Conservation (phyloP, 257 asterid genomes). For the Galeopsis tetrahit region DNA sequence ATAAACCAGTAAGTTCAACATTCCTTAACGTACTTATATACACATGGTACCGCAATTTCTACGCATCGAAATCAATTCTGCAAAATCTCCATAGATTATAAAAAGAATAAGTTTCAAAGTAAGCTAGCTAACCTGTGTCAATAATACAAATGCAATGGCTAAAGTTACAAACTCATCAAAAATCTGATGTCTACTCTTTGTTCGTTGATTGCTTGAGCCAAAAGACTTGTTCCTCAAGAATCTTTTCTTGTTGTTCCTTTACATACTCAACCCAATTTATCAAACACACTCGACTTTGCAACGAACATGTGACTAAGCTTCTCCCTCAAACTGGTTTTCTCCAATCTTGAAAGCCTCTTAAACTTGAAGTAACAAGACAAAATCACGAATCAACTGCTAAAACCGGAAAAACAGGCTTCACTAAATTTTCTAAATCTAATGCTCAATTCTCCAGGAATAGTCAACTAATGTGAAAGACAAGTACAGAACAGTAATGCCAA, state of each 20-base stretch:
- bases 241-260: not conserved
- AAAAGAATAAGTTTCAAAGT: not conserved
- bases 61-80: not conserved
- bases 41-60: not conserved
- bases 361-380: not conserved
- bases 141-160: not conserved
- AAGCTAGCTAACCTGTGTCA: slow-evolving; percentile 12
- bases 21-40: not conserved
- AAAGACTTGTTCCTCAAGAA: not conserved
- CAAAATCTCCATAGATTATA: not conserved
- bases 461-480: no score
- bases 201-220: not conserved
- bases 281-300: not conserved
- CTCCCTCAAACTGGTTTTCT: not conserved
- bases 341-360: slow-evolving; percentile 1
- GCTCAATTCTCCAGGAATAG: not conserved
- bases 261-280: not conserved
- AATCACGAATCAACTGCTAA: slow-evolving; percentile 20
- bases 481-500: no score
- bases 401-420: not conserved
- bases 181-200: not conserved
- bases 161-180: not conserved
- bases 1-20: not conserved
- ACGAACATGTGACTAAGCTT: not conserved
- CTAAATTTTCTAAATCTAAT: not conserved